Conservation (phyloP, 257 asterid genomes). For the Marsdenia floribunda region DNA sequence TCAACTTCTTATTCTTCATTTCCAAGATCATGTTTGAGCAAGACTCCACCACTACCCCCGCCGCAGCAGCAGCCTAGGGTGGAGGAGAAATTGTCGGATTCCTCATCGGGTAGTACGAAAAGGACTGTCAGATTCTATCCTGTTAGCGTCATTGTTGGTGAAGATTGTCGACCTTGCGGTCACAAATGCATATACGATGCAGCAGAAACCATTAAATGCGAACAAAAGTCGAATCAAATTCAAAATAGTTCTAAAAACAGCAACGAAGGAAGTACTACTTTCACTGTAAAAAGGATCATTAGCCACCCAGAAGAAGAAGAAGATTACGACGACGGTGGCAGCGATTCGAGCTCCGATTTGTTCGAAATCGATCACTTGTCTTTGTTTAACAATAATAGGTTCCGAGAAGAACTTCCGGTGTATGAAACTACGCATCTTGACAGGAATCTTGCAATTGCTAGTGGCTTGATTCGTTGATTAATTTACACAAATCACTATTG, state of each 20-base stretch:
- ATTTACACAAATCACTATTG: conserved; percentile 4
- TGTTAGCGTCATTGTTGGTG: conserved; percentile 54
- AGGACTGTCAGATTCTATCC: conserved; percentile 71
- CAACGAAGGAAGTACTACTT: conserved; percentile 15
- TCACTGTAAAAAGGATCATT: neutral
- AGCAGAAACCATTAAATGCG: conserved; percentile 13
- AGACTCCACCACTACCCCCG: conserved; percentile 24
- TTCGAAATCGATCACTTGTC: conserved; percentile 75
- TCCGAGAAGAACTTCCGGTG: conserved; percentile 71
- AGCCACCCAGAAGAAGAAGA: conserved; percentile 10
- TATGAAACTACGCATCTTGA: conserved; percentile 65
- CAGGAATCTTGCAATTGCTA: conserved; percentile 46
- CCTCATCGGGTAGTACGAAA: conserved; percentile 22
- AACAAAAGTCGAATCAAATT: conserved; percentile 10
- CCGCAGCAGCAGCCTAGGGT: too few relatives aligned
- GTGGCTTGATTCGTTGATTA: conserved; percentile 44
- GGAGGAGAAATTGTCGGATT: conserved; percentile 28
- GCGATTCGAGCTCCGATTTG: conserved; percentile 81
- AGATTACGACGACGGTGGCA: conserved; percentile 40
- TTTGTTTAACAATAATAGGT: conserved; percentile 42
- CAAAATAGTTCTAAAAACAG: conserved; percentile 22
- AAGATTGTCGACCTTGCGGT: conserved; percentile 55
- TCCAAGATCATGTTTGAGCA: conserved; percentile 70
- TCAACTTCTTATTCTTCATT: conserved; percentile 55
- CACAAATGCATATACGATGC: conserved; percentile 28